Base-by-base conservation (phyloP, 2,329 filamentous ascomycete species). In the Cytospora mali region DNA sequence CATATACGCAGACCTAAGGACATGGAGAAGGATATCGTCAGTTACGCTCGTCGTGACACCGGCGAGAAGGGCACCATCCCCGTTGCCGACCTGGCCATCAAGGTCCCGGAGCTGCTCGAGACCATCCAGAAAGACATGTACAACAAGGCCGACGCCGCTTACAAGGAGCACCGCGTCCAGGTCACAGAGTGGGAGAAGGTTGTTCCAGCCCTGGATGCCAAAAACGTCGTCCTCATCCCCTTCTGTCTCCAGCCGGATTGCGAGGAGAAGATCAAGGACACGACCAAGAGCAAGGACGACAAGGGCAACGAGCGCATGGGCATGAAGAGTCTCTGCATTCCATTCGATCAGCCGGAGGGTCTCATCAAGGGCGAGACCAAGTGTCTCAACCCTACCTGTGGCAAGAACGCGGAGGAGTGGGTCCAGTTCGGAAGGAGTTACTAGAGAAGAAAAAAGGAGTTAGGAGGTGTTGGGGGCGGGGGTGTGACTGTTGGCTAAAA, bases 201-300 rank as follows among this genome's bases (percentile, higher is more conserved):
- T 61, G 86, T 95, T 52, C 94, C 95, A 9, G 88, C 92, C 0
- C 86, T 99, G 48, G 95, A 99, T 76, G 81, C 85, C 74, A 96
- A 96, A 85, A 97, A 98, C 73, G 88, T 98, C 50, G 88, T 96
- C 50, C 81, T 98, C 64, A 96, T 98, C 68, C 94, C 94, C 58
- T 91, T 92, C 81, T 99, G 96, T 75, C 81, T 93, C 66, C 90
- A 86, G 39, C 78, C 79, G 68, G 87, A 91, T 74, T 98, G 94
- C 73, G 94, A 97, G 78, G 94, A 97, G 71, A 87, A 92, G 75
- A 92, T 98, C 80, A 98, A 98, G 85, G 92, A 96, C 62, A 83
- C 93, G 74, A 96, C 92, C 66, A 92, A 90, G 50, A 65, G 67
- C 25, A 61, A 68, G 57, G 76, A 78, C 56, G 74, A 80, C 35